Evolutionary conservation across 139 green algal genomes (phyloP), one percentile per base, ranked within the genome.

Genomic region (Monoraphidium neglectum): DNA sequence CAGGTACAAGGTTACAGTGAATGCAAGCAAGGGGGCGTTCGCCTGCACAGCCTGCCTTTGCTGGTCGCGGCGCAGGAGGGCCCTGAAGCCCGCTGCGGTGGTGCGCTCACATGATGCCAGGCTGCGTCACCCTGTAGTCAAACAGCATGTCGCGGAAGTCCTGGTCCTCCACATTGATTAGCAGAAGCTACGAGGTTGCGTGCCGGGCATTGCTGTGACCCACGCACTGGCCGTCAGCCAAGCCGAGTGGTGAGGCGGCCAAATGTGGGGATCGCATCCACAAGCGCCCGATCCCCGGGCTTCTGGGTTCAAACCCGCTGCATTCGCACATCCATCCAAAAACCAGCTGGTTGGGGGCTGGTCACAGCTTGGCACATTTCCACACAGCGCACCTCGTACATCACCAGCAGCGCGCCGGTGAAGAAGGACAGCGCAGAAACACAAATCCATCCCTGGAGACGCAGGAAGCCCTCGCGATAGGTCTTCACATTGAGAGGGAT

Each of bases 141-240:
- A 60, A 30, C 49, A 79, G 63, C 73, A 79, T 68, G 37, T 79
- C 73, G 24, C 73, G 49, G 16, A 79, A 79, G 63, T 79, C 73
- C 30, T 54, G 49, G 24, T 79, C 73, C 53, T 73, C 62, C 3
- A 79, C 73, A 49, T 79, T 79, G 43, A 51, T 8, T 8, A 51
- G 12, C 43, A 51, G 12, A 8, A 51, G 43, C 43, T 51, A 12
- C 43, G 43, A 12, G 43, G 43, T 12, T 8, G 43, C 43, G 43
- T 8, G 12, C 8, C 12, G 43, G 8, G 43, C 8, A 12, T 51
- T 51, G 43, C 43, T 51, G 43, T 51, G 43, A 8, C 8, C 8
- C 8, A 12, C 43, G 43, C 43, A 12, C 43, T 8, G 8, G 43
- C 43, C n/a, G n/a, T n/a, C n/a, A n/a, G n/a, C n/a, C n/a, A n/a